phyloP scores from a whole-genome alignment of 805 yeast genomes.

The Ogataea ramenticola region DNA sequence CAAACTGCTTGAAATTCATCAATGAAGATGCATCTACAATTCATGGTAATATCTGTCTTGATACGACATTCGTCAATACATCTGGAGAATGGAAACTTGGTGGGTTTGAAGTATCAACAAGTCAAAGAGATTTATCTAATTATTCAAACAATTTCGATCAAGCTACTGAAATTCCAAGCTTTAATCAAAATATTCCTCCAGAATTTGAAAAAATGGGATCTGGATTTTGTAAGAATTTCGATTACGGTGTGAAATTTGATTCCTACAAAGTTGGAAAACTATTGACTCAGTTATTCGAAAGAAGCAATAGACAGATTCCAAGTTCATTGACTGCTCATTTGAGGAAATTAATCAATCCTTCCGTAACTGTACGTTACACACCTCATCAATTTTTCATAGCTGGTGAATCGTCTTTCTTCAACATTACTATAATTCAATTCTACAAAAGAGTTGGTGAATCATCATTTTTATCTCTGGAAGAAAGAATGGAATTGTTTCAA shows the following conservation, averaged over 20 bases:
- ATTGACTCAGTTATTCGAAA: conserved; percentile 38
- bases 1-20: conserved; percentile 48
- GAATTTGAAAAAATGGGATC: conserved; percentile 43
- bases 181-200: conserved; percentile 34
- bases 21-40: conserved; percentile 51
- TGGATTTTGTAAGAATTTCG: conserved; percentile 23
- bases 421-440: conserved; percentile 43
- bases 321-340: conserved; percentile 27
- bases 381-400: conserved; percentile 27
- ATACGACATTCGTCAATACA: conserved; percentile 57
- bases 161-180: conserved; percentile 19
- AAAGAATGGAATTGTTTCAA: conserved; percentile 42
- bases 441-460: conserved; percentile 50
- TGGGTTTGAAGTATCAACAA: conserved; percentile 68
- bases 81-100: conserved; percentile 80
- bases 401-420: conserved; percentile 27
- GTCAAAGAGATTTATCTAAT: conserved; percentile 38
- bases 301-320: conserved; percentile 26
- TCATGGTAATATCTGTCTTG: conserved; percentile 54
- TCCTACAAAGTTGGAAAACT: conserved; percentile 58
- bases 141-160: conserved; percentile 24
- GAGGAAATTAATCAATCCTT: conserved; percentile 32
- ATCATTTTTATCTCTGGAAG: conserved; percentile 37
- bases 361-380: conserved; percentile 32
- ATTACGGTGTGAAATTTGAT: conserved; percentile 44